Evolutionary conservation across 164 flowering plant species (phyloP).

Genomic region (Stephania cephalantha): DNA sequence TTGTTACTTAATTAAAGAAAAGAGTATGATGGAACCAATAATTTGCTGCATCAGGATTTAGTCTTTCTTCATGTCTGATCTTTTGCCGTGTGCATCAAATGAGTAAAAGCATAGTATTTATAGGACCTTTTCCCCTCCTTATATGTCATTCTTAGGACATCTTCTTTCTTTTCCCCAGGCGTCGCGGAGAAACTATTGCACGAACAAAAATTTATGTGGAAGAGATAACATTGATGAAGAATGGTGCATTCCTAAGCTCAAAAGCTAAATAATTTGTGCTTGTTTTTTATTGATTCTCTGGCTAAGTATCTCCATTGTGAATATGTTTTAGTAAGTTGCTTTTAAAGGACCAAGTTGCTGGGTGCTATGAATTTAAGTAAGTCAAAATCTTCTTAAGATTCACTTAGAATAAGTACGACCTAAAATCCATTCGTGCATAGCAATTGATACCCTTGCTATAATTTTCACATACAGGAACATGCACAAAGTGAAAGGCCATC

Average conservation of each 20-base stretch:
- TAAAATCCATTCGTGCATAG: background rate
- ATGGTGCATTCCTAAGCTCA: slow-evolving; percentile 44
- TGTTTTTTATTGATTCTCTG: slow-evolving; percentile 1
- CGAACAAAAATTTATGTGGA: slow-evolving; percentile 45
- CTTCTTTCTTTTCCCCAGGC: slow-evolving; percentile 41
- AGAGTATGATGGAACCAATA: background rate
- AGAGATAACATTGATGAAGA: slow-evolving; percentile 77
- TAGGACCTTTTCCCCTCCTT: background rate
- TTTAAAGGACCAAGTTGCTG: slow-evolving; percentile 35
- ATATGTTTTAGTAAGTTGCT: slow-evolving; percentile 65
- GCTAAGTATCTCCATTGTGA: slow-evolving; percentile 8
- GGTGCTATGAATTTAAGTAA: slow-evolving; percentile 75
- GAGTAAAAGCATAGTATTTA: background rate
- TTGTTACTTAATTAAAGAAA: background rate
- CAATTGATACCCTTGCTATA: background rate
- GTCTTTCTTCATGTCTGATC: background rate
- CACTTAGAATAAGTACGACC: background rate
- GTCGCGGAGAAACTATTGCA: slow-evolving; percentile 85
- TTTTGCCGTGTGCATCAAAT: background rate
- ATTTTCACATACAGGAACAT: slow-evolving; percentile 44
- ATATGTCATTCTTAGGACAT: background rate
- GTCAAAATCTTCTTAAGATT: slow-evolving; percentile 17
- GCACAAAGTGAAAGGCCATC: slow-evolving; percentile 63
- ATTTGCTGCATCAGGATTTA: background rate
- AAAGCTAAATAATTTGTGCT: background rate